Evolutionary conservation across 2,329 filamentous ascomycete species (phyloP).

Genomic region (Ilyonectria robusta): DNA sequence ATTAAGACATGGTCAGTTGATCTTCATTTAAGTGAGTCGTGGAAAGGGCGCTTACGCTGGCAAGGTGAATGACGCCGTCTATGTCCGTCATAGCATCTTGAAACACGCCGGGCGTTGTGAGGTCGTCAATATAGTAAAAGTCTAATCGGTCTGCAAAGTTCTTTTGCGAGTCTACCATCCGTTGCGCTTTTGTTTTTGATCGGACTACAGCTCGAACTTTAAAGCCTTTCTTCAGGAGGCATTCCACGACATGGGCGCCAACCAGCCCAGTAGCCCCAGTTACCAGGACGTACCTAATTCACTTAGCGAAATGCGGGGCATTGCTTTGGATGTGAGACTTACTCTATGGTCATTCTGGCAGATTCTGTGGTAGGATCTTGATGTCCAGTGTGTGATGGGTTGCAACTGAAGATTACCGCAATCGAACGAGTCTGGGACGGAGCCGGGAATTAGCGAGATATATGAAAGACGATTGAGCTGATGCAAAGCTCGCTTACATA

Average conservation of each 20-base stretch:
- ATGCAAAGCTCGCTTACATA: no score
- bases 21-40: fast-evolving
- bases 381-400: neutral
- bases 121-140: constrained; percentile 29
- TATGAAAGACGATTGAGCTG: no score
- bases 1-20: neutral
- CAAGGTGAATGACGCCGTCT: constrained; percentile 25
- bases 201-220: constrained; percentile 27
- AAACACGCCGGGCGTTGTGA: constrained; percentile 14
- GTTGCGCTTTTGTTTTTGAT: constrained; percentile 23
- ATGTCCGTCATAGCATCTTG: constrained; percentile 8
- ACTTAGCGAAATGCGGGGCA: neutral
- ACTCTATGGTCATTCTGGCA: constrained; percentile 17
- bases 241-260: constrained; percentile 22
- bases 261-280: constrained; percentile 28
- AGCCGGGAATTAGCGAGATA: no score
- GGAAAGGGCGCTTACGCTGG: constrained; percentile 12
- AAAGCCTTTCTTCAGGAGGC: constrained; percentile 10
- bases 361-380: neutral
- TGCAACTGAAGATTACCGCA: no score
- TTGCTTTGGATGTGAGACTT: neutral
- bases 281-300: constrained; percentile 18
- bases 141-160: neutral
- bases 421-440: no score
- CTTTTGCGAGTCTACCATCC: neutral